Percentiles rank a stretch among this genome's conserved stretches.
These are phyloP conservation scores for Coniochaeta sp. DNA, from an alignment of 2,329 filamentous ascomycete species.

Conservation along the genomic window DNA sequence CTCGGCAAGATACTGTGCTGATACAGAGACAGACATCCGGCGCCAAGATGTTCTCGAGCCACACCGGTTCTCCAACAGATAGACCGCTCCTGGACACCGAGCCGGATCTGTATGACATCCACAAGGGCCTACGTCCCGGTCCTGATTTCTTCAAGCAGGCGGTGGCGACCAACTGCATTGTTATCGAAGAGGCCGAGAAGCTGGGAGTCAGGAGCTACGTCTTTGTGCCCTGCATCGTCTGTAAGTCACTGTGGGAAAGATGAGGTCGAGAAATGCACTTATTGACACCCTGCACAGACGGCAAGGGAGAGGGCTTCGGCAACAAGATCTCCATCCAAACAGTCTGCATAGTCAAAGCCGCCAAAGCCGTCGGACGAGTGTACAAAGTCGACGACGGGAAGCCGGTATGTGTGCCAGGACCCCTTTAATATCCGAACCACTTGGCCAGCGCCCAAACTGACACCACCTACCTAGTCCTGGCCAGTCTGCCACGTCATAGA, in stretches of 20 bases:
- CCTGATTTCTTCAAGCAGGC: constrained; percentile 19
- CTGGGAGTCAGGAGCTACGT: constrained; percentile 41
- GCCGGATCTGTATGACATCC: constrained; percentile 31
- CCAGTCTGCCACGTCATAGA: constrained; percentile 45
- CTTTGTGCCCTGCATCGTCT: constrained; percentile 48
- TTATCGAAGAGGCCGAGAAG: constrained; percentile 34
- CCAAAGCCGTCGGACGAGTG: constrained; percentile 29
- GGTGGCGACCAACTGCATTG: constrained; percentile 29
- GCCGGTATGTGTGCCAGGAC: constrained; percentile 20
- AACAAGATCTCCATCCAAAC: constrained; percentile 45
- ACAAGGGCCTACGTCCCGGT: constrained; percentile 26
- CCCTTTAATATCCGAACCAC: constrained; percentile 6
- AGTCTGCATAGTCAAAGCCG: constrained; percentile 38
- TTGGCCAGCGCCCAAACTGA: too few species aligned
- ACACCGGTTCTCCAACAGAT: constrained; percentile 35
- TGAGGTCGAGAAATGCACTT: background rate
- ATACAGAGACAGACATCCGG: constrained; percentile 31
- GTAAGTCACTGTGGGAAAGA: constrained; percentile 18
- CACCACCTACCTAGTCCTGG: constrained; percentile 32
- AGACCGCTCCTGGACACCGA: constrained; percentile 35
- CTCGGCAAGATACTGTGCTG: background rate
- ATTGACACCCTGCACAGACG: constrained; percentile 20
- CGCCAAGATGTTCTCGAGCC: constrained; percentile 44
- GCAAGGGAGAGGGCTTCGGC: constrained; percentile 40
- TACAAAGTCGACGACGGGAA: constrained; percentile 32